Evolutionary conservation across 1,139 yeast genomes (phyloP), one percentile per base, ranked within the genome.

Genomic region (Fermentozyma sake): DNA sequence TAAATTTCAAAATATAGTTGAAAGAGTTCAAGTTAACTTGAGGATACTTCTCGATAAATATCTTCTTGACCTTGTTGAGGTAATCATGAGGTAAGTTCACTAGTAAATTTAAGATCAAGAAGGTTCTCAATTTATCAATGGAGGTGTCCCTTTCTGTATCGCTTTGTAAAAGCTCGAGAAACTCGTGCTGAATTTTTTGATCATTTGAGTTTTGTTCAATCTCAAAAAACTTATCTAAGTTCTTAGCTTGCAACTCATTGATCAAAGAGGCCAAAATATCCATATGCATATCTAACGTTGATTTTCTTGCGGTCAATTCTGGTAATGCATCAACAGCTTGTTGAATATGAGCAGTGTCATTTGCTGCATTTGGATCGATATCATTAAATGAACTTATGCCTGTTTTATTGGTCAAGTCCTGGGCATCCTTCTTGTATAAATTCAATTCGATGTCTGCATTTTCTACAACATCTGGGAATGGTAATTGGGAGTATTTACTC

Each of bases 381-480:
- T 89, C 96, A 36, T 72, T 75, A 27, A 86, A 61, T 1, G 79
- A 71, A 6, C 73, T 60, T 12, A 80, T 77, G 5, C 95, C 95
- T 0, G 95, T 82, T 39, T 72, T 78, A 35, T 74, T 72, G 3
- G 97, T 86, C 33, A 93, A 68, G 33, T 82, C 94, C 37, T 77
- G 80, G 2, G 97, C 96, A 44, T 86, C 96, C 34, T 75, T 72
- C 42, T 89, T 89, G 57, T 91, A 91, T 32, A 71, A 68, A 38
- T 80, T 77, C 35, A 89, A 68, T 37, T 87, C 96, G 11, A 70
- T 61, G 50, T 93, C 97, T 14, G 95, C 91, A 54, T 85, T 85
- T 51, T 91, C 98, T 18, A 94, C 98, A 13, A 93, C 97, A 52
- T 91, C 96, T 1, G 98, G 98, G 65, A 91, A 91, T 21, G 98